Evolutionary conservation across 78 protist genomes (phyloP), one percentile per base, ranked within the genome.

Genomic region (Dictyostelium brefeldianum): DNA sequence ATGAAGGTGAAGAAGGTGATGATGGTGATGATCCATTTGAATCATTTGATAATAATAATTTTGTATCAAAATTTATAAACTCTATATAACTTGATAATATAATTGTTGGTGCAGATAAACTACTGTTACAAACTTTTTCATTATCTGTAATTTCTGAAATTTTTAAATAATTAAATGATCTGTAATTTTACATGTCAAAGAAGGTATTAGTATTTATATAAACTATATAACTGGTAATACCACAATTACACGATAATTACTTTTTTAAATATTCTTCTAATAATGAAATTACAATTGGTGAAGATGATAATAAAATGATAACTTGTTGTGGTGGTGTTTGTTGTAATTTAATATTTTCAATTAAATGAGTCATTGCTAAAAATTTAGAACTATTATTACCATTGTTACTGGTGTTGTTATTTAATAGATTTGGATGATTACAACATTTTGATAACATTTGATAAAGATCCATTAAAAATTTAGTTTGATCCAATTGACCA

Each of bases 91-190:
- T 67, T 31, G 75, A 67, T 31, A 67, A 25, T 27, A 67, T 67
- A 67, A 67, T 67, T 15, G 31, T 18, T 67, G 75, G 47, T 31
- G 43, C 22, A 5, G 4, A 29, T 67, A 48, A 10, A 29, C 7
- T 67, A 31, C 15, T 67, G 27, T 18, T 14, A 67, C 25, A 29
- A 36, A 36, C 2, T 17, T 15, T 31, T 67, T 5, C 75, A 67
- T 41, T 31, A 17, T 31, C 75, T 11, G 27, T 14, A 11, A 62
- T 25, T 27, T 67, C 50, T 29, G 25, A 15, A 67, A 67, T 67
- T 67, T 67, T 67, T 12, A 67, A 67, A 67, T 67, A 67, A 67
- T 67, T 31, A 29, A 67, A 67, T 67, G 75, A 67, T 31, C 75
- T 67, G 6, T 12, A n/a, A n/a, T n/a, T n/a, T n/a, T n/a, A n/a